Conservation (phyloP, 2,329 filamentous ascomycete species). For the Phoma sp. region DNA sequence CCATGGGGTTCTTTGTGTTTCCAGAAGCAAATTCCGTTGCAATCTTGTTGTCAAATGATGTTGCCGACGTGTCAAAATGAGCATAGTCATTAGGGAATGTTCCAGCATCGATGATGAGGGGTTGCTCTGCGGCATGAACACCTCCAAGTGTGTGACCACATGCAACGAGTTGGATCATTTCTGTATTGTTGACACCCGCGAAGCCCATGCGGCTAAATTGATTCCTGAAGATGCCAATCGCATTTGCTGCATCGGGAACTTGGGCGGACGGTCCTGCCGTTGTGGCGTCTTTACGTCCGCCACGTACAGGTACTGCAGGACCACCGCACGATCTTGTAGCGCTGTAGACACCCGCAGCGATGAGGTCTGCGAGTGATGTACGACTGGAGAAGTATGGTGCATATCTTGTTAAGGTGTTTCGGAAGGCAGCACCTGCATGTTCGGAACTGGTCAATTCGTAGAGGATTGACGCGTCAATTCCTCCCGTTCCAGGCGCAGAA, state of each 20-base stretch:
- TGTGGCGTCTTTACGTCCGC: constrained; percentile 64
- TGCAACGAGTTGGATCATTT: constrained; percentile 68
- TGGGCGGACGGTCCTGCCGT: constrained; percentile 54
- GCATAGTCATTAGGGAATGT: constrained; percentile 48
- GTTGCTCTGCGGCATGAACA: constrained; percentile 64
- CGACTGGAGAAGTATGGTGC: constrained; percentile 61
- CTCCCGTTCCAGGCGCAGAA: constrained; percentile 60
- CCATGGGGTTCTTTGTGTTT: constrained; percentile 63
- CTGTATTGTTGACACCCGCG: constrained; percentile 46
- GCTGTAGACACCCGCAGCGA: constrained; percentile 66
- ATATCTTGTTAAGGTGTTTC: constrained; percentile 53
- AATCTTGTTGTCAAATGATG: constrained; percentile 63
- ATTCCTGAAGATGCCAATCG: constrained; percentile 58
- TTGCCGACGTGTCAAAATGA: constrained; percentile 52
- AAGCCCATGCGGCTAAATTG: constrained; percentile 68
- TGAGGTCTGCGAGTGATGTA: constrained; percentile 64
- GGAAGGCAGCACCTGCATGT: constrained; percentile 65
- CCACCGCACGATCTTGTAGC: constrained; percentile 67
- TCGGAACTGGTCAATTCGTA: constrained; percentile 65
- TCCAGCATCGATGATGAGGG: constrained; percentile 59
- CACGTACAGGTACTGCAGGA: constrained; percentile 61
- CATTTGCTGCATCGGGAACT: constrained; percentile 67
- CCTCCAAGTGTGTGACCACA: constrained; percentile 70
- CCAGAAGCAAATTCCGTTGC: constrained; percentile 65
- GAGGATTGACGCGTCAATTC: constrained; percentile 67